A percentile compares a stretch with the other conserved stretches of the same genome.
Conservation (phyloP, 768 basidiomycete genomes). For the Leccinellum rugosiceps region DNA sequence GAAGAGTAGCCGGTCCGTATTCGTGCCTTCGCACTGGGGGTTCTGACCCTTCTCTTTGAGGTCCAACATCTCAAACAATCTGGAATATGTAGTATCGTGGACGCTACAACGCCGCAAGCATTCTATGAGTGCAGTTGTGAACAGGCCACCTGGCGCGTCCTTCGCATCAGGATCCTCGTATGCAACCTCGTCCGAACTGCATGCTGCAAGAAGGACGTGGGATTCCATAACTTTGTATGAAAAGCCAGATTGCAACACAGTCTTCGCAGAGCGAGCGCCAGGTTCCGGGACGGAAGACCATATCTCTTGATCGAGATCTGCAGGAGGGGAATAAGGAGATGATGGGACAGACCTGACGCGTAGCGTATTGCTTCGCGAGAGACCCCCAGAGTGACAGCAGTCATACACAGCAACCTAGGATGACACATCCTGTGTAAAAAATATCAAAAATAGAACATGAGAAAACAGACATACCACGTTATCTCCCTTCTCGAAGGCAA, state of each 20-base stretch:
- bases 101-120: slow-evolving; percentile 4
- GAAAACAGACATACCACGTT: slow-evolving; percentile 13
- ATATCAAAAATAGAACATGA: too few relatives aligned
- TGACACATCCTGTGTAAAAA: neutral
- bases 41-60: slow-evolving; percentile 7
- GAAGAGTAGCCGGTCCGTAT: slow-evolving; percentile 17
- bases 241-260: slow-evolving; percentile 7
- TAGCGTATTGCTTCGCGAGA: slow-evolving; percentile 4
- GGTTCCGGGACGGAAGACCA: slow-evolving; percentile 2
- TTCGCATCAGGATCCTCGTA: slow-evolving; percentile 6
- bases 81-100: slow-evolving; percentile 15
- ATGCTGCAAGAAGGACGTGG: slow-evolving; percentile 21
- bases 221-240: slow-evolving; percentile 20
- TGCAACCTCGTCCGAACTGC: slow-evolving; percentile 13
- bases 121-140: slow-evolving; percentile 18
- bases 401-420: slow-evolving; percentile 17
- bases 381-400: slow-evolving; percentile 22
- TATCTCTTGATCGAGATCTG: slow-evolving; percentile 11
- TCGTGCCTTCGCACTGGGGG: slow-evolving; percentile 19
- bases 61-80: slow-evolving; percentile 10
- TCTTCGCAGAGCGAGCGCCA: slow-evolving; percentile 6
- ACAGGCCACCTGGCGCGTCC: slow-evolving; percentile 13
- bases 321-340: slow-evolving; percentile 9
- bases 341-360: slow-evolving; percentile 9
- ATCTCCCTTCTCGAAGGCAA: slow-evolving; percentile 17